Evolutionary conservation across 257 asterid species (phyloP).

Genomic region (Solanum gandarillasii): DNA sequence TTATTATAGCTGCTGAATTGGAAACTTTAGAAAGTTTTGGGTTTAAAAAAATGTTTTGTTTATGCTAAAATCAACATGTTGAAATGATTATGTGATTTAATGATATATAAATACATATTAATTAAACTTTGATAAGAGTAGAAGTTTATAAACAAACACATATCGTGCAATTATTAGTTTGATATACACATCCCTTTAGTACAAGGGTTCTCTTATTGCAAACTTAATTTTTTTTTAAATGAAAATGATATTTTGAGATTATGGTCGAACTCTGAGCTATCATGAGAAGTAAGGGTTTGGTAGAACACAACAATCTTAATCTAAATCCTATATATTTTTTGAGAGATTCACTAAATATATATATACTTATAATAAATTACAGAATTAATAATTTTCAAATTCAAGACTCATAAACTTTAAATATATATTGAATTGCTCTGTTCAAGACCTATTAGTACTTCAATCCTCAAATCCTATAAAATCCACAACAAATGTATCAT

Average conservation of each 20-base stretch:
- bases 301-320: not conserved
- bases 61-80: not conserved
- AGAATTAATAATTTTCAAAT: not conserved
- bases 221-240: not conserved
- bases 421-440: not conserved
- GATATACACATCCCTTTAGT: not conserved
- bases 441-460: not conserved
- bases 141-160: not conserved
- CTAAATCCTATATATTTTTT: not conserved
- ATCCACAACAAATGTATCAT: not conserved
- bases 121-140: not conserved
- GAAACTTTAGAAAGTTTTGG: not conserved
- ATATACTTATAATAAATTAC: not conserved
- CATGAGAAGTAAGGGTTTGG: not conserved
- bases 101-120: not conserved
- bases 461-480: not conserved
- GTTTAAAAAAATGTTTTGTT: not conserved
- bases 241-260: not conserved
- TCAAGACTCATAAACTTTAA: not conserved
- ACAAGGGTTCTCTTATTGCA: not conserved
- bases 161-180: not conserved
- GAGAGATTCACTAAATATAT: not conserved
- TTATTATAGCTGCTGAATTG: not conserved
- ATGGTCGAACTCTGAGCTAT: not conserved
- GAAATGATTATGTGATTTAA: not conserved